Conservation (phyloP, 805 yeast genomes). For the Saturnispora diversa region DNA sequence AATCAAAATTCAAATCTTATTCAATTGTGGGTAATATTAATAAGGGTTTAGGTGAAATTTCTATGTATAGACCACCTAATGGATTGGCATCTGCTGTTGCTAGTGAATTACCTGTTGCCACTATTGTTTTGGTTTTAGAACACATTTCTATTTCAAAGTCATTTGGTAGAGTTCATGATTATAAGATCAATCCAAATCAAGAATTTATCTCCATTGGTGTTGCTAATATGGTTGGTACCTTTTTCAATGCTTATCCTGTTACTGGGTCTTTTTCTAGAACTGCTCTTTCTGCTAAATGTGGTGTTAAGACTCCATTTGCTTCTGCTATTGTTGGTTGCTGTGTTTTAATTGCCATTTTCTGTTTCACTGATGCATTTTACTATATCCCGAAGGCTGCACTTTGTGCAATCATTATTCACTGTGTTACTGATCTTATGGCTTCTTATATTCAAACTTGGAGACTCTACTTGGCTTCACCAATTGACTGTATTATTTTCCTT, state of each 20-base stretch:
- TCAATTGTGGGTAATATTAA: conserved; percentile 72
- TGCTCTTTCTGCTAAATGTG: conserved; percentile 90
- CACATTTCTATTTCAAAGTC: conserved; percentile 92
- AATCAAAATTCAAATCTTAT: conserved; percentile 31
- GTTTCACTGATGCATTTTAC: conserved; percentile 74
- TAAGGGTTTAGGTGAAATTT: conserved; percentile 69
- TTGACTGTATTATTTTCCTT: conserved; percentile 66
- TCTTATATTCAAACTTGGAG: conserved; percentile 57
- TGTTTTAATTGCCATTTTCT: conserved; percentile 79
- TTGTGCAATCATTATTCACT: conserved; percentile 85
- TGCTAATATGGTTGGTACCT: conserved; percentile 82
- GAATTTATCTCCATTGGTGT: conserved; percentile 91
- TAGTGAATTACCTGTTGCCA: conserved; percentile 76
- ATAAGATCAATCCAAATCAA: conserved; percentile 86
- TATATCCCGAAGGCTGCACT: conserved; percentile 87
- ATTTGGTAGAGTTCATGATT: conserved; percentile 86
- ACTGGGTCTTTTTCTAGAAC: conserved; percentile 95
- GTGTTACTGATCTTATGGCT: conserved; percentile 79
- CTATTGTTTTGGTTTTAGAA: conserved; percentile 74
- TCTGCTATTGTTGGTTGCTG: conserved; percentile 87
- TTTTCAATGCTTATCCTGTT: conserved; percentile 89
- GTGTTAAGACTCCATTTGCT: conserved; percentile 89
- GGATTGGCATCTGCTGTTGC: conserved; percentile 56
- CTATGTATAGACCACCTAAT: conserved; percentile 57
- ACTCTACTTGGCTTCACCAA: conserved; percentile 65